phyloP scores from a whole-genome alignment of 1,139 yeast species.

The Sugiyamaella novakii region DNA sequence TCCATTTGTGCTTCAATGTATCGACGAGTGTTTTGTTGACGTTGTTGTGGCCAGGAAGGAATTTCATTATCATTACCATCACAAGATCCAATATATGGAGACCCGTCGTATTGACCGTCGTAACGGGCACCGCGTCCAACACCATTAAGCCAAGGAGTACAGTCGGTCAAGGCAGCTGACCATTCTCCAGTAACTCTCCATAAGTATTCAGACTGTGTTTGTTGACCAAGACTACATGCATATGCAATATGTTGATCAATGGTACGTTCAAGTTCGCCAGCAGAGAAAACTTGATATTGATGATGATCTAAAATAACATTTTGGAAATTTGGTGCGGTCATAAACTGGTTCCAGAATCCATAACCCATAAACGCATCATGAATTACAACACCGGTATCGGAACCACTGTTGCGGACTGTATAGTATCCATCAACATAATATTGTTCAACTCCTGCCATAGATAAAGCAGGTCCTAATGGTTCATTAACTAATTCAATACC shows the following conservation, averaged over 20 bases:
- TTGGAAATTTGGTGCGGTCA: constrained; percentile 51
- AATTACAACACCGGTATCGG: constrained; percentile 56
- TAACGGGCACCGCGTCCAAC: constrained; percentile 86
- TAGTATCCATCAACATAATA: constrained; percentile 61
- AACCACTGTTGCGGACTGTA: constrained; percentile 51
- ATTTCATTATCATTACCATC: constrained; percentile 54
- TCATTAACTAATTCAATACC: constrained; percentile 89
- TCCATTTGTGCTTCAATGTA: constrained; percentile 90
- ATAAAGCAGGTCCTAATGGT: constrained; percentile 74
- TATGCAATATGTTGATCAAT: constrained; percentile 62
- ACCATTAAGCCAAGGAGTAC: constrained; percentile 90
- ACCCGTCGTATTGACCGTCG: constrained; percentile 61
- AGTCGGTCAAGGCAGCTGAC: constrained; percentile 93
- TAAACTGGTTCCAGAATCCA: constrained; percentile 65
- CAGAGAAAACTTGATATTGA: constrained; percentile 82
- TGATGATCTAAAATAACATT: constrained; percentile 86
- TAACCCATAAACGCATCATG: constrained; percentile 73
- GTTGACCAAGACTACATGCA: constrained; percentile 66
- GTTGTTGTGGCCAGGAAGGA: constrained; percentile 60
- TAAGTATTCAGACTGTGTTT: constrained; percentile 56
- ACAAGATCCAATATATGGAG: constrained; percentile 65
- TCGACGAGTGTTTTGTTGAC: constrained; percentile 60
- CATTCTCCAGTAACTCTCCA: constrained; percentile 90
- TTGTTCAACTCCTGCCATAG: constrained; percentile 58
- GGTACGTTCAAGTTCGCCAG: constrained; percentile 56